Percentiles rank a stretch among this genome's conserved stretches.
Evolutionary conservation across 805 yeast genomes (phyloP).

Genomic region (Cyberlindnera meyerae): DNA sequence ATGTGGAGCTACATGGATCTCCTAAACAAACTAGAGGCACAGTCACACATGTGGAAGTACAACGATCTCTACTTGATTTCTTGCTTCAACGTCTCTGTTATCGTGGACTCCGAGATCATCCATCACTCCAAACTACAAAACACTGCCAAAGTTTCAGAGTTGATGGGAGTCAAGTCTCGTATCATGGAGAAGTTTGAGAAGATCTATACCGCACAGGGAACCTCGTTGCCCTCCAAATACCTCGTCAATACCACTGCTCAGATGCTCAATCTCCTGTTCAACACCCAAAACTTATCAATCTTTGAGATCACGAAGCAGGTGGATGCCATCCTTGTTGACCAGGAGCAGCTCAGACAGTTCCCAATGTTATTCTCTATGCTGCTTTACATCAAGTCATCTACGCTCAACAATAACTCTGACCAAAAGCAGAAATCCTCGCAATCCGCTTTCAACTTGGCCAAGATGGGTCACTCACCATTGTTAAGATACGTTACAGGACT

Average conservation of each 20-base stretch:
- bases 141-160: conserved; percentile 1
- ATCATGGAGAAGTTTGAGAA: conserved; percentile 4
- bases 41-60: conserved; percentile 3
- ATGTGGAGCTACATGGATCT: conserved; percentile 6
- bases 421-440: conserved; percentile 27
- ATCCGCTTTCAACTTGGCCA: conserved; percentile 23
- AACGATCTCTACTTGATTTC: conserved; percentile 16
- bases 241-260: conserved; percentile 12
- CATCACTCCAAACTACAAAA: conserved; percentile 7
- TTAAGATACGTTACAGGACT: conserved; percentile 24
- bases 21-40: no score
- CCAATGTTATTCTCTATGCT: conserved; percentile 22
- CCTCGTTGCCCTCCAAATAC: conserved; percentile 10
- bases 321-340: conserved; percentile 9
- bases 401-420: conserved; percentile 25
- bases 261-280: conserved; percentile 14
- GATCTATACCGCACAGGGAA: conserved; percentile 3
- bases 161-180: conserved; percentile 7
- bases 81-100: conserved; percentile 11
- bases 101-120: conserved; percentile 15
- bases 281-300: conserved; percentile 13
- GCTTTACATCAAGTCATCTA: conserved; percentile 20
- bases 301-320: conserved; percentile 15
- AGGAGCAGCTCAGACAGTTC: conserved; percentile 15
- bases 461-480: conserved; percentile 21